Percentiles rank a stretch among this genome's conserved stretches.
These are phyloP conservation scores for Talaromyces sp. DNA, from an alignment of 2,329 filamentous ascomycete species.

Conservation along the genomic window DNA sequence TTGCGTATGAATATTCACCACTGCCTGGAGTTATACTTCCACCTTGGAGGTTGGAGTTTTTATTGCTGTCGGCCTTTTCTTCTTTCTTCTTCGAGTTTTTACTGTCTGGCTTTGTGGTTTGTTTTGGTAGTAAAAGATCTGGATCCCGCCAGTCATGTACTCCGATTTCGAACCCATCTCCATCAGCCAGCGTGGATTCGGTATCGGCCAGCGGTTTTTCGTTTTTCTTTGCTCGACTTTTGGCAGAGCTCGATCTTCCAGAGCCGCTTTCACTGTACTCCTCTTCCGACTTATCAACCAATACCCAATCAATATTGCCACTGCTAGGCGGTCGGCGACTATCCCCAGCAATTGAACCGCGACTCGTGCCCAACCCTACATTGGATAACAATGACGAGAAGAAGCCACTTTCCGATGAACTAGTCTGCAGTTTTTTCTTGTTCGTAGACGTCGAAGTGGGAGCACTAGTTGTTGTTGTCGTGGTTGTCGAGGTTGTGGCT, in stretches of 20 bases:
- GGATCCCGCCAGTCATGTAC: conserved; percentile 83
- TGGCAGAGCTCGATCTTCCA: conserved; percentile 21
- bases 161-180: conserved; percentile 73
- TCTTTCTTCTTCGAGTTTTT: conserved; percentile 26
- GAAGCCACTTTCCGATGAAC: conserved; percentile 25
- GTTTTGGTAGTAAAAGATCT: conserved; percentile 56
- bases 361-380: conserved; percentile 37
- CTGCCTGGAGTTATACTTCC: conserved; percentile 69
- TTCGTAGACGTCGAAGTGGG: conserved; percentile 1
- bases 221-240: conserved; percentile 21
- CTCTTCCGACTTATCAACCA: conserved; percentile 62
- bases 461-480: background rate
- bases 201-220: conserved; percentile 19
- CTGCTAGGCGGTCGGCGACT: conserved; percentile 66
- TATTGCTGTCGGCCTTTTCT: conserved; percentile 25
- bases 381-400: conserved; percentile 43
- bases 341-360: conserved; percentile 35
- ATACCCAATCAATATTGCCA: conserved; percentile 69
- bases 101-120: conserved; percentile 19
- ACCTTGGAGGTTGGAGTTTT: conserved; percentile 47
- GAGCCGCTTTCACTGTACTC: conserved; percentile 31
- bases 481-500: conserved; percentile 19
- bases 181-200: conserved; percentile 26
- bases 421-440: conserved; percentile 6
- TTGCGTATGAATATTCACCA: conserved; percentile 55